Base-by-base conservation (phyloP, 1,284 basidiomycete genomes). In the Papiliotrema terrestris region DNA sequence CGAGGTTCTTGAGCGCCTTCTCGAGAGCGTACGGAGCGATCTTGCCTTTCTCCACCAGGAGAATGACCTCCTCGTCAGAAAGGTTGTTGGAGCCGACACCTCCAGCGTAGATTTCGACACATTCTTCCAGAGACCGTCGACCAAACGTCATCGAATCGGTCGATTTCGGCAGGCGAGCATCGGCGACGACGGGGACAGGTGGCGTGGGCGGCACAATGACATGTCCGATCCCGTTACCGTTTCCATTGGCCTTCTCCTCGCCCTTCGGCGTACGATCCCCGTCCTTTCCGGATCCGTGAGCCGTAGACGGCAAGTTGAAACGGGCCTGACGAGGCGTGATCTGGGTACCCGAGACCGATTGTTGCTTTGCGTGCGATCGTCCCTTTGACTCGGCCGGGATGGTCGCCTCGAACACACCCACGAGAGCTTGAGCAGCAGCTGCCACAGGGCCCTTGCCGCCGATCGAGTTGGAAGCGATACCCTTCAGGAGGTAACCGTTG, bases 21-120 rank as follows among this genome's bases (percentile, higher is more conserved):
- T 98, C 95, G 43, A 98, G 78, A 14, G 91, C 91, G 74, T 98
- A 98, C 8, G 90, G 83, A 1, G 91, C 87, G 61, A 98, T 88
- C 83, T 94, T 96, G 49, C 93, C 92, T 64, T 87, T 87, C 78
- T 97, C 91, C 9, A 88, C 85, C 29, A 99, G 81, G 52, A 93
- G 61, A 52, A 98, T 86, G 52, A 98, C 80, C 76, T 98, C 95
- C 71, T 98, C 95, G 69, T 99, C 92, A 48, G 84, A 89, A 63
- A 99, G 78, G 63, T 84, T 78, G 56, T 75, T 70, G 15, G 72
- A 63, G 13, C 76, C 75, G 1, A 89, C 85, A 1, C 88, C 89
- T 55, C 87, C 86, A 66, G 91, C 90, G 65, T 89, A 93, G 52
- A 97, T 82, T n/a, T 87, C 84, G 51, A 91, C 81, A 61, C 89